Percentiles rank a stretch among this genome's conserved stretches.
phyloP scores from a whole-genome alignment of 192 early-diverging fungal genomes.

The Coemansia asiatica region DNA sequence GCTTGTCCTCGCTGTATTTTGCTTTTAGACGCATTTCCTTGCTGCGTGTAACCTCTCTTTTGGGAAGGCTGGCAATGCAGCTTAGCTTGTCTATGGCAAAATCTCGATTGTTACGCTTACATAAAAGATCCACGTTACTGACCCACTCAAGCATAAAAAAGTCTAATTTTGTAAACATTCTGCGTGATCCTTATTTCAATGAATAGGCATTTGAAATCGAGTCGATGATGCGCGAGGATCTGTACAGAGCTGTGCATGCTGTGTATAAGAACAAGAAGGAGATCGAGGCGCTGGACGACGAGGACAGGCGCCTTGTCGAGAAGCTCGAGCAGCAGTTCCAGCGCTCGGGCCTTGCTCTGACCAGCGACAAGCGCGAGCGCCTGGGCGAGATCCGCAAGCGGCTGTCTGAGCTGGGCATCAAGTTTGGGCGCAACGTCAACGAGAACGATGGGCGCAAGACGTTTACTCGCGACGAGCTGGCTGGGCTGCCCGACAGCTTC shows the following conservation, averaged over 20 bases:
- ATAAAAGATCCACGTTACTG: background rate
- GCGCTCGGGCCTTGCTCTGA: constrained; percentile 71
- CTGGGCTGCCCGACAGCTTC: constrained; percentile 72
- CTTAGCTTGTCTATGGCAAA: background rate
- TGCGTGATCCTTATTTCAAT: no score
- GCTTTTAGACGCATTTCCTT: no score
- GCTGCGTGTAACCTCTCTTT: background rate
- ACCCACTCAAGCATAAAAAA: no score
- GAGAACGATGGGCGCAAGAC: constrained; percentile 61
- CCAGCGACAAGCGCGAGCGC: constrained; percentile 59
- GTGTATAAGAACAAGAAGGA: constrained; percentile 55
- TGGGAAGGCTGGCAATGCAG: background rate
- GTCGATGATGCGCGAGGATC: constrained; percentile 64
- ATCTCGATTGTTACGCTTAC: background rate
- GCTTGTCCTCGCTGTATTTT: no score
- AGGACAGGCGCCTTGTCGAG: constrained; percentile 69
- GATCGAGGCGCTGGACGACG: constrained; percentile 55
- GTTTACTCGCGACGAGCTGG: constrained; percentile 62
- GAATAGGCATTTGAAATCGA: constrained; percentile 66
- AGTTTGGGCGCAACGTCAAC: constrained; percentile 70
- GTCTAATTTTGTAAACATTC: no score
- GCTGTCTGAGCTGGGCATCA: constrained; percentile 66
- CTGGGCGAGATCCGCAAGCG: constrained; percentile 67
- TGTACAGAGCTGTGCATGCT: constrained; percentile 60
- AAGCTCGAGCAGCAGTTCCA: constrained; percentile 67